Base-by-base conservation (phyloP, 495 filamentous ascomycete species). In the Articulospora tetracladia region DNA sequence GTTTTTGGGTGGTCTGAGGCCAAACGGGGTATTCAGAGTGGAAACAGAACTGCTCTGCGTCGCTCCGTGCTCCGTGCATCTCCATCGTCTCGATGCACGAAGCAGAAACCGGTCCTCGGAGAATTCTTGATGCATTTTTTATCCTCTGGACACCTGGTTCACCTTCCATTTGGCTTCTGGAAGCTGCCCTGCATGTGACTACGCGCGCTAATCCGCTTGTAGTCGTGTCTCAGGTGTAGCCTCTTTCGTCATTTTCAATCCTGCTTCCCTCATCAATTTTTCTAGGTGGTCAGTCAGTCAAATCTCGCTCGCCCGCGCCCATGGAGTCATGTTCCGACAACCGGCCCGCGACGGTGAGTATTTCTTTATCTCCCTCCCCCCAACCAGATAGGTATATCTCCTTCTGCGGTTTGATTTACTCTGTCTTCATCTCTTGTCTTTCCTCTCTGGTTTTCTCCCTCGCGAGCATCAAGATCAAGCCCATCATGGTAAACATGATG, bases 111-210 rank as follows among this genome's bases (percentile, higher is more conserved):
- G n/a, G n/a, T n/a, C n/a, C n/a, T n/a, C n/a, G n/a, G n/a, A 15
- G 15, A 34, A 15, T 34, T 34, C 30, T 34, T 34, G 30, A 34
- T 34, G 30, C 15, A 34, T 6, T 7, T 7, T 34, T 7, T 34
- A 34, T 34, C 15, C n/a, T 32, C 30, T 32, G 6, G 6, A 6
- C 13, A 32, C 13, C 30, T 32, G 4, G 13, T 44, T n/a, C n/a
- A 3, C 39, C 26, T 55, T 55, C 32, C n/a, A 3, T 50, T 32
- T 51, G 19, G 12, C 12, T 50, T 58, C 56, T 58, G 17, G 39
- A 44, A 44, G 39, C 39, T 19, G 39, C 10, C 8, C 8, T 44
- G 39, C 39, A 44, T 44, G 39, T 44, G 39, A 44, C 17, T 15
- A 7, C 6, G 7, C 15, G 7, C 6, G 30, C 30, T 34, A 34